phyloP scores from a whole-genome alignment of 176 grass and related monocot species.

The Avena insularis region DNA sequence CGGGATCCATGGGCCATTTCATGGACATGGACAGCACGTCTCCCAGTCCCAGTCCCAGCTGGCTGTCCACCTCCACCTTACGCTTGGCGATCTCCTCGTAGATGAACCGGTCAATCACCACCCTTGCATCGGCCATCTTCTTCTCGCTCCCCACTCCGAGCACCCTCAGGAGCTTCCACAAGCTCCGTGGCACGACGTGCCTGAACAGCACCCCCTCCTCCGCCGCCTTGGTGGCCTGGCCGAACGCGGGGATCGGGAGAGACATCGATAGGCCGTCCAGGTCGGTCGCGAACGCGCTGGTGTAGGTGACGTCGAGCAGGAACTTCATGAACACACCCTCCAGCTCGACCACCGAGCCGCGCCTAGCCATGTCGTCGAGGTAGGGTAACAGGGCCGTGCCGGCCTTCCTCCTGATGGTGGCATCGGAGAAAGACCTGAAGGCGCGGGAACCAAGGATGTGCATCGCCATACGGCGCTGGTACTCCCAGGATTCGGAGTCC shows the following conservation, averaged over 20 bases:
- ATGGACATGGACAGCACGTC: constrained; percentile 54
- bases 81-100: constrained; percentile 43
- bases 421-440: constrained; percentile 48
- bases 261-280: constrained; percentile 46
- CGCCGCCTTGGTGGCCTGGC: constrained; percentile 51
- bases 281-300: constrained; percentile 55
- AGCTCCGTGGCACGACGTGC: constrained; percentile 47
- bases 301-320: constrained; percentile 53
- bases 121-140: constrained; percentile 53
- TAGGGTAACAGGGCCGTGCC: constrained; percentile 50
- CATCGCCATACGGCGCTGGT: constrained; percentile 52
- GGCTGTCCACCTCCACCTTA: neutral
- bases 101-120: constrained; percentile 57
- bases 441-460: constrained; percentile 35
- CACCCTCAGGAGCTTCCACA: constrained; percentile 63
- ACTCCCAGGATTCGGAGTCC: constrained; percentile 59
- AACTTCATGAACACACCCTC: constrained; percentile 62
- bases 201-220: constrained; percentile 62
- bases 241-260: constrained; percentile 43
- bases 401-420: constrained; percentile 41
- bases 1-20: constrained; percentile 20
- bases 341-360: constrained; percentile 39
- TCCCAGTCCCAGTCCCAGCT: constrained; percentile 7
- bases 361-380: constrained; percentile 51
- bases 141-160: constrained; percentile 60